Evolutionary conservation across 2,329 filamentous ascomycete species (phyloP).

Genomic region (Fusarium sp.): DNA sequence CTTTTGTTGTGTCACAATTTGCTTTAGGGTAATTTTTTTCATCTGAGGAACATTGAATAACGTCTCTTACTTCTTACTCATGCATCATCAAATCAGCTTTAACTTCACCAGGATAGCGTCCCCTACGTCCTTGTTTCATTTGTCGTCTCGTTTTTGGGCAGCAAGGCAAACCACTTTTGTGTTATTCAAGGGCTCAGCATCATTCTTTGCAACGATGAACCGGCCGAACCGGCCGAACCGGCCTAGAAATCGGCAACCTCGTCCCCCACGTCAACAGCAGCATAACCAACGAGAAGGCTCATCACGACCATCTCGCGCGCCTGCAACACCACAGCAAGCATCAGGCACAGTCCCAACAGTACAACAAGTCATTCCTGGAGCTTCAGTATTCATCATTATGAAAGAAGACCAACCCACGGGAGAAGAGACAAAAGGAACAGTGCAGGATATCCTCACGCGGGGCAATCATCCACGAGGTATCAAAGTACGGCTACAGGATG

Average conservation of each 20-base stretch:
- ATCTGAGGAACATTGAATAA: neutral
- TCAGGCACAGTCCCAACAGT: slow-evolving; percentile 56
- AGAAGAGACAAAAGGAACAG: slow-evolving; percentile 71
- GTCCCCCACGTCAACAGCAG: slow-evolving; percentile 37
- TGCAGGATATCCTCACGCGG: slow-evolving; percentile 74
- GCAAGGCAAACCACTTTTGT: neutral
- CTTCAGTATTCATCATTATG: slow-evolving; percentile 75
- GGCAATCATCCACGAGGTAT: slow-evolving; percentile 82
- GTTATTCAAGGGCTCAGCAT: neutral
- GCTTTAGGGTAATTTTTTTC: slow-evolving; percentile 15
- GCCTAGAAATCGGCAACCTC: slow-evolving; percentile 47
- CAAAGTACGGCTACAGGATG: slow-evolving; percentile 78
- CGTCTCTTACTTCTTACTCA: neutral
- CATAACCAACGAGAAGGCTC: slow-evolving; percentile 30
- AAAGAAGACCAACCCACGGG: slow-evolving; percentile 82
- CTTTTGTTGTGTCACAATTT: neutral
- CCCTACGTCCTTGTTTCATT: neutral
- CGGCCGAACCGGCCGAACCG: slow-evolving; percentile 47
- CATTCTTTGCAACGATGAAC: slow-evolving; percentile 40
- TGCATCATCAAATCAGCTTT: slow-evolving; percentile 8
- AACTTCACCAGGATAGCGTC: neutral
- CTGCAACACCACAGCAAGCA: slow-evolving; percentile 48
- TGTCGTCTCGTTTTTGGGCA: neutral
- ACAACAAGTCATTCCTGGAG: slow-evolving; percentile 67
- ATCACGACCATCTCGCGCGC: slow-evolving; percentile 26